These are phyloP conservation scores for Apiotrichum porosum DNA, from an alignment of 1,284 basidiomycete species.

Conservation along the genomic window DNA sequence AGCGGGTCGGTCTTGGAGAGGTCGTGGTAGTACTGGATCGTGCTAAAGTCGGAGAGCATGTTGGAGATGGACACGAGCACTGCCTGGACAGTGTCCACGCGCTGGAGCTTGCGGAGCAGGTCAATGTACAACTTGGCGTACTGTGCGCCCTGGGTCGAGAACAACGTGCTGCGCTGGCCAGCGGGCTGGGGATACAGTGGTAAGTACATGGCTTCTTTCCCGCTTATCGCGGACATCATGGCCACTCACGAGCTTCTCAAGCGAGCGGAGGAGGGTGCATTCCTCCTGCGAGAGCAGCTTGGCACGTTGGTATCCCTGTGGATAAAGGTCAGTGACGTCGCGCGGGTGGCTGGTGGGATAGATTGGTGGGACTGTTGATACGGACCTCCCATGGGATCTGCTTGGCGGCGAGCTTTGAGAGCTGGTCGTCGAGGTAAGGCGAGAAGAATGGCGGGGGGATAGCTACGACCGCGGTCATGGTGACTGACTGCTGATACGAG, in stretches of 20 bases:
- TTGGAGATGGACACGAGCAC: constrained; percentile 88
- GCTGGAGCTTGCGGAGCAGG: constrained; percentile 84
- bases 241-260: constrained; percentile 60
- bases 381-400: constrained; percentile 93
- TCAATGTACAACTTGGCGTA: constrained; percentile 88
- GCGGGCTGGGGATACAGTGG: constrained; percentile 52
- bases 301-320: constrained; percentile 87
- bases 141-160: constrained; percentile 69
- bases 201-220: neutral
- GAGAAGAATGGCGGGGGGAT: constrained; percentile 75
- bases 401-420: constrained; percentile 80
- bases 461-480: constrained; percentile 28
- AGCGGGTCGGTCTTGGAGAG: constrained; percentile 54
- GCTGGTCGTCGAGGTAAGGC: constrained; percentile 78
- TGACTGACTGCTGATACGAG: neutral
- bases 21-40: constrained; percentile 60
- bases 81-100: constrained; percentile 90
- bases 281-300: constrained; percentile 85
- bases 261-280: constrained; percentile 81
- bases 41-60: constrained; percentile 58
- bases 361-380: neutral
- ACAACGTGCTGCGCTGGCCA: constrained; percentile 65
- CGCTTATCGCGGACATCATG: neutral
- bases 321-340: constrained; percentile 3
- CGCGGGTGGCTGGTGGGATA: no score